Evolutionary conservation across 2,329 filamentous ascomycete genomes (phyloP).

Genomic region (Arthrobotrys conoides): DNA sequence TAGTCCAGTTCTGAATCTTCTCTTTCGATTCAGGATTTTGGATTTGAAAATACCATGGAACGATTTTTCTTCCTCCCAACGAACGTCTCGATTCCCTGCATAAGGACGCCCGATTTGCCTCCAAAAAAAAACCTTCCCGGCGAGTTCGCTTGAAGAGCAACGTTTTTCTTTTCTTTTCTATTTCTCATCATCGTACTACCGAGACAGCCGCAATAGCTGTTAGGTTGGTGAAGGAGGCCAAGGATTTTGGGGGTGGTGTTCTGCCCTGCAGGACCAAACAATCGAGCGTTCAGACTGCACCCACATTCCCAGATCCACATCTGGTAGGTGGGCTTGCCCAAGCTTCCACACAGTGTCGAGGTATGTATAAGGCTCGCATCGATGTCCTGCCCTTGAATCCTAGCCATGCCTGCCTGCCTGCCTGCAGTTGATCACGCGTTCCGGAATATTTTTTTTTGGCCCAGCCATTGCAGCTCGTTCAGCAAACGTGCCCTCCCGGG

Average conservation of each 20-base stretch:
- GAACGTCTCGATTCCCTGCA: slow-evolving; percentile 43
- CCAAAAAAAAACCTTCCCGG: slow-evolving; percentile 8
- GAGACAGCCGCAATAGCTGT: slow-evolving; percentile 35
- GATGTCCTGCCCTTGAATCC: slow-evolving; percentile 59
- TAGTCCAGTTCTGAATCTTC: neutral
- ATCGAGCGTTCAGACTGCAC: slow-evolving; percentile 36
- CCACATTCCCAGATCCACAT: slow-evolving; percentile 47
- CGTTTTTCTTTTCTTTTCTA: slow-evolving; percentile 18
- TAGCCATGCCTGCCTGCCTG: slow-evolving; percentile 15
- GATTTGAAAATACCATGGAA: neutral
- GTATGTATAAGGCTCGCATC: slow-evolving; percentile 46
- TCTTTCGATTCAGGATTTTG: slow-evolving; percentile 1
- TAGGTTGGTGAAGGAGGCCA: neutral
- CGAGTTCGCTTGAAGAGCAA: slow-evolving; percentile 27
- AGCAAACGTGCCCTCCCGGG: slow-evolving; percentile 37
- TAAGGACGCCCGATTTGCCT: slow-evolving; percentile 37
- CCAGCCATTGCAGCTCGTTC: slow-evolving; percentile 36
- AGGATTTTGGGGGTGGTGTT: slow-evolving; percentile 17
- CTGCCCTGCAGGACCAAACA: slow-evolving; percentile 59
- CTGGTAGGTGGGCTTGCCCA: slow-evolving; percentile 51
- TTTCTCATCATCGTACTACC: slow-evolving; percentile 8
- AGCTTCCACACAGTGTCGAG: slow-evolving; percentile 24
- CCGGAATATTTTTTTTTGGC: slow-evolving; percentile 45
- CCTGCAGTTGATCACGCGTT: slow-evolving; percentile 61
- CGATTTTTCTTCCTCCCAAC: neutral